Evolutionary conservation across 306 rosid species (phyloP).

Genomic region (Cucumis melo): DNA sequence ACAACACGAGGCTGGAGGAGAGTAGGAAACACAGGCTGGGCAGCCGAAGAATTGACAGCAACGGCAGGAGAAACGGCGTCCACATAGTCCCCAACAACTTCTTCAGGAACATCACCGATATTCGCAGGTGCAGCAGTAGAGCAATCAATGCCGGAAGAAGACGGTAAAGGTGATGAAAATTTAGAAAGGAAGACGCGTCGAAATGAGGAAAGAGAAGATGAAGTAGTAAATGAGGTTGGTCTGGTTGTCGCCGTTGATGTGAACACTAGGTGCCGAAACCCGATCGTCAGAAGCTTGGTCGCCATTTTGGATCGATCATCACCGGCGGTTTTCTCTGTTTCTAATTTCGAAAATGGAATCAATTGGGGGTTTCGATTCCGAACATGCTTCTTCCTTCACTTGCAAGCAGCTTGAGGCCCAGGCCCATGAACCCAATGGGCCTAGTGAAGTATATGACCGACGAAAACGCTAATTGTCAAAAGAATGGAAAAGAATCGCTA

Average conservation of each 20-base stretch:
- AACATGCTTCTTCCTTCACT: not conserved
- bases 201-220: constrained; percentile 10
- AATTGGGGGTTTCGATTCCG: not conserved
- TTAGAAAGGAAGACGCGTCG: constrained; percentile 13
- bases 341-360: not conserved
- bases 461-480: not conserved
- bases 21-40: constrained; percentile 12
- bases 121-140: constrained; percentile 13
- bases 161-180: not conserved
- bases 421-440: not conserved
- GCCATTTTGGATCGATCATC: not conserved
- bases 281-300: not conserved
- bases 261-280: constrained; percentile 11
- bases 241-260: not conserved
- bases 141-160: constrained; percentile 9
- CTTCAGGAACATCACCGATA: constrained; percentile 12
- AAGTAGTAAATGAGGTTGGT: not conserved
- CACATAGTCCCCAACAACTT: not conserved
- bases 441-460: not conserved
- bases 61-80: constrained; percentile 7
- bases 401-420: not conserved
- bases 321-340: not conserved
- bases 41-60: not conserved
- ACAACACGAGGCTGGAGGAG: constrained; percentile 68
- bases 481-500: not conserved